Conservation (phyloP, 495 filamentous ascomycete species). For the Penicillium argentinense region DNA sequence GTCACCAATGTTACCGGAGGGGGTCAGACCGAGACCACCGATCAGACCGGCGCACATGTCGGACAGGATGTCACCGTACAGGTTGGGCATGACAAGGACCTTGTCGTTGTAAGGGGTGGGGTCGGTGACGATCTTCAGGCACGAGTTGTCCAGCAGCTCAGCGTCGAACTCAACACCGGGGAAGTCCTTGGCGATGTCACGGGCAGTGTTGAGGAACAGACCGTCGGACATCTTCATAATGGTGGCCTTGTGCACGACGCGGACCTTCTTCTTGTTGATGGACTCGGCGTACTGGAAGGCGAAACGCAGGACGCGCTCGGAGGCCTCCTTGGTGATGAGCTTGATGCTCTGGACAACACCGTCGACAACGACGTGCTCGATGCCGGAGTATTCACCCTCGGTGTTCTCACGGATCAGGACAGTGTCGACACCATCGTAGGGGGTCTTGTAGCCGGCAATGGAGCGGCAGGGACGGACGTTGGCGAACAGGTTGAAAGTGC, state of each 20-base stretch:
- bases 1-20: slow-evolving; percentile 97
- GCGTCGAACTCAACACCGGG: slow-evolving; percentile 92
- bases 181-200: slow-evolving; percentile 87
- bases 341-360: slow-evolving; percentile 99
- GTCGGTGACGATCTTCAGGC: slow-evolving; percentile 96
- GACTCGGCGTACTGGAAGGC: slow-evolving; percentile 96
- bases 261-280: slow-evolving; percentile 91
- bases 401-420: slow-evolving; percentile 99
- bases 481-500: slow-evolving; percentile 99
- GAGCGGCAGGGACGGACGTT: slow-evolving; percentile 97
- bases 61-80: slow-evolving; percentile 98
- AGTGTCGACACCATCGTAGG: slow-evolving; percentile 96
- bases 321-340: slow-evolving; percentile 91
- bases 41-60: slow-evolving; percentile 99
- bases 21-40: slow-evolving; percentile 93
- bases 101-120: slow-evolving; percentile 96
- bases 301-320: slow-evolving; percentile 90
- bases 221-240: slow-evolving; percentile 99
- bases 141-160: slow-evolving; percentile 97
- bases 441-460: slow-evolving; percentile 95
- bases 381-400: slow-evolving; percentile 98
- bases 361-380: slow-evolving; percentile 97
- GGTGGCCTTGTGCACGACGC: slow-evolving; percentile 97
- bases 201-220: slow-evolving; percentile 87
- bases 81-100: slow-evolving; percentile 98